Base-by-base conservation (phyloP, 2,329 filamentous ascomycete genomes). In the Cytospora mali region DNA sequence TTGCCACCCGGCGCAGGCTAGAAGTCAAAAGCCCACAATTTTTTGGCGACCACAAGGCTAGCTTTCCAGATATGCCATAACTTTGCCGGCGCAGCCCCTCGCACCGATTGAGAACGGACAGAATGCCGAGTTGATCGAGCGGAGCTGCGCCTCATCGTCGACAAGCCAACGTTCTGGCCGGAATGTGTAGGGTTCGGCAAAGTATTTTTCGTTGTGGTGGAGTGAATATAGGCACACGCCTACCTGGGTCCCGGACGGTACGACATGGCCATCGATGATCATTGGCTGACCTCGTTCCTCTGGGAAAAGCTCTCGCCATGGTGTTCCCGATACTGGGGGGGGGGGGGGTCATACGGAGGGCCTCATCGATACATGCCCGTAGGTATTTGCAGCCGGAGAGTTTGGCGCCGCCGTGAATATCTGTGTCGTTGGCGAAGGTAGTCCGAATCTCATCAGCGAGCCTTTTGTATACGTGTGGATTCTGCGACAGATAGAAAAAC, bases 351-450 rank as follows among this genome's bases (percentile, higher is more conserved):
- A 81, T 70, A 18, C 81, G 76, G 61, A 83, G 70, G 0, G 76
- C 70, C 67, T 84, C 80, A 50, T 82, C 75, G 48, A 84, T 74
- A 60, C 75, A 76, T 4, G 80, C 81, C 6, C 74, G 73, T 0
- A 83, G 71, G 65, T 81, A 83, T 0, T 58, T 62, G 66, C 74
- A 78, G 14, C 61, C 67, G 25, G 72, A 68, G 7, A 82, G 68
- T 9, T 69, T 64, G 2, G 70, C 48, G 4, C 74, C 74, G 39
- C 64, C 56, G 3, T 59, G 55, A 28, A 76, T 76, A 1, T 72
- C 67, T 2, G 65, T 66, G n/a, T 62, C 59, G 7, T 72, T 70
- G 0, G 66, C 67, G 62, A 81, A 81, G 1, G 68, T 67, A 14
- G 55, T 64, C 16, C 72, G 70, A 49, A 77, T 68, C 59, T 77